Evolutionary conservation across 352 stramenopile genomes (phyloP), one percentile per base, ranked within the genome.

Genomic region (Aphanomyces astaci): DNA sequence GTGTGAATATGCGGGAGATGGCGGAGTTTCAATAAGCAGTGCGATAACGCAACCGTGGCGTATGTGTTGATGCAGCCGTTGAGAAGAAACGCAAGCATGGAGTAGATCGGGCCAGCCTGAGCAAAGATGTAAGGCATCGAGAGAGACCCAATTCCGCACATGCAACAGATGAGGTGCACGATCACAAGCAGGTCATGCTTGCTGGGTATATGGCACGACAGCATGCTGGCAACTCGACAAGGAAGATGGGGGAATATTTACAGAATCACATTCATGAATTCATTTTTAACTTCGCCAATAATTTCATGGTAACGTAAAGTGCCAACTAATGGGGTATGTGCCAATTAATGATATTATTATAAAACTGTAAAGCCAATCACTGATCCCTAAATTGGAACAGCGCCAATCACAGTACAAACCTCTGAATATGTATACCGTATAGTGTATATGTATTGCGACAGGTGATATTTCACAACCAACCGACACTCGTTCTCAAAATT

Each of bases 41-140:
- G 62, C 2, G 39, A 68, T 3, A 68, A 27, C 46, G 62, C 62
- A 5, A 68, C 62, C 13, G 62, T 68, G 9, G 62, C 62, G 33
- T 68, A 68, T 25, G 62, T 68, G 51, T 68, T 68, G 62, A 68
- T 60, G 25, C 57, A 51, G 22, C 49, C 57, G 33, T 59, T 68
- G 24, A 68, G 28, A 5, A 33, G 1, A 45, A 68, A 68, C 1
- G 62, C 49, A 30, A 68, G 15, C 32, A 4, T 4, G 3, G 15
- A 39, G 40, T 59, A 60, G 32, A 25, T 48, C n/a, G 64, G 33
- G n/a, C 64, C 64, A 3, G 64, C 48, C 28, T 66, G 53, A 40
- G 64, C 52, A 66, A 71, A 71, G 56, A 66, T 71, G 40, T 64
- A 43, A 19, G 64, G 64, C 64, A 71, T 71, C 31, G 53, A 52